phyloP scores from a whole-genome alignment of 495 filamentous ascomycete genomes.

The Cudoniella acicularis region DNA sequence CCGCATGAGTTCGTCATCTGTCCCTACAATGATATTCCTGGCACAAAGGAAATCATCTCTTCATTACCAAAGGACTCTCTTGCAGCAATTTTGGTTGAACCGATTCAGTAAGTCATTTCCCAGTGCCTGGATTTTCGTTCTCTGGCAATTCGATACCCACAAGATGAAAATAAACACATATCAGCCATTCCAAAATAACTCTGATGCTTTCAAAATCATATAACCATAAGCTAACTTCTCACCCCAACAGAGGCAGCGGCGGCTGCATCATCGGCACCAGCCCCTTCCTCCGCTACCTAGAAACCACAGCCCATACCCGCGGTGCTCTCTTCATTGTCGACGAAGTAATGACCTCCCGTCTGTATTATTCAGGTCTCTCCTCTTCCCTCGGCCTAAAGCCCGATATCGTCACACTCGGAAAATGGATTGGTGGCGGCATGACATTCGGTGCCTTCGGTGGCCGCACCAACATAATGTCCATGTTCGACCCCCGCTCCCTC shows the following conservation, averaged over 20 bases:
- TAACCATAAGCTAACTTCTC: too few species aligned
- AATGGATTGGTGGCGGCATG: conserved; percentile 61
- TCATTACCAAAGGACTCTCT: conserved; percentile 29
- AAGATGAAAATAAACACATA: too few species aligned
- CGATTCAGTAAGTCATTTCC: too few species aligned
- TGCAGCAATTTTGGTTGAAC: conserved; percentile 57
- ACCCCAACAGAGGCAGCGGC: conserved; percentile 47
- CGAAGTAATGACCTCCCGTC: conserved; percentile 61
- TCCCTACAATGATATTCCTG: conserved; percentile 46
- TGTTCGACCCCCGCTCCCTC: conserved; percentile 23
- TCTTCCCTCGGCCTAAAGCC: conserved; percentile 40
- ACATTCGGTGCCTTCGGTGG: conserved; percentile 63
- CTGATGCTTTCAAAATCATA: too few species aligned
- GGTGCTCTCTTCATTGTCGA: conserved; percentile 57
- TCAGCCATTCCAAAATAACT: too few species aligned
- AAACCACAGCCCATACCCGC: conserved; percentile 28
- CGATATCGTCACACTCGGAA: conserved; percentile 59
- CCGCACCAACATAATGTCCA: conserved; percentile 51
- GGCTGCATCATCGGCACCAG: conserved; percentile 42
- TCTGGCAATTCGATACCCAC: too few species aligned
- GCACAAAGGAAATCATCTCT: conserved; percentile 34
- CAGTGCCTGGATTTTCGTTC: too few species aligned
- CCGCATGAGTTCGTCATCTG: conserved; percentile 46
- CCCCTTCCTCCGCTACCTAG: conserved; percentile 40
- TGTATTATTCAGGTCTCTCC: conserved; percentile 45